Evolutionary conservation across 805 yeast species (phyloP).

Genomic region (Suhomyces xylopsoci): DNA sequence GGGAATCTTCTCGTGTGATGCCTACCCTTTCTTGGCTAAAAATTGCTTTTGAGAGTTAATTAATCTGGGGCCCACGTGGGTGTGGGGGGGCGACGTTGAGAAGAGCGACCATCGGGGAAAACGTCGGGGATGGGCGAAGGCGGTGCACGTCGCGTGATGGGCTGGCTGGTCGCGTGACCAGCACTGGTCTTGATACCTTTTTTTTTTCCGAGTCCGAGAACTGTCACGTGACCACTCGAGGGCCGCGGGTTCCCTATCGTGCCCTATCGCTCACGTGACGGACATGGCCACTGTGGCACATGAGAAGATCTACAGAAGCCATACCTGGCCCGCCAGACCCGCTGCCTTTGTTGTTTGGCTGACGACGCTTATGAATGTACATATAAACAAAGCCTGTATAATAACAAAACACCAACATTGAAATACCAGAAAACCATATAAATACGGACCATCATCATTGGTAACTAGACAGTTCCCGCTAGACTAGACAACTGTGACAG

Average conservation of each 20-base stretch:
- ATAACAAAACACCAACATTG: neutral
- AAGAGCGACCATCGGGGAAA: neutral
- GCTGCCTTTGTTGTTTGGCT: neutral
- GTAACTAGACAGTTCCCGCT: neutral
- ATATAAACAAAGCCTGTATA: neutral
- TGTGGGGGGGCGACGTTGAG: neutral
- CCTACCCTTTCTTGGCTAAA: neutral
- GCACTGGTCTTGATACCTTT: too few relatives aligned
- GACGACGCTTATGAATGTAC: neutral
- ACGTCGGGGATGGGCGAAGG: neutral
- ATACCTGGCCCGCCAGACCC: neutral
- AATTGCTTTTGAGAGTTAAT: constrained; percentile 1
- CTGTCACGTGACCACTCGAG: neutral
- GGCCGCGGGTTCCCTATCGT: neutral
- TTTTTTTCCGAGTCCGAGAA: neutral
- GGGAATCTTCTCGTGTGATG: constrained; percentile 1
- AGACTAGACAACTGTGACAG: neutral
- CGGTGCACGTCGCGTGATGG: neutral
- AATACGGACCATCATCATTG: neutral
- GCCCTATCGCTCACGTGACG: neutral
- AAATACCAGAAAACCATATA: too few relatives aligned
- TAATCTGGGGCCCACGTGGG: constrained; percentile 11
- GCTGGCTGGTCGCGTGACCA: too few relatives aligned
- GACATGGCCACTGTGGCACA: neutral
- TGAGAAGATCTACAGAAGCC: neutral